A percentile compares a stretch with the other conserved stretches of the same genome.
These are phyloP conservation scores for Ophiosphaerella korrae DNA, from an alignment of 2,329 filamentous ascomycete species.

Conservation along the genomic window DNA sequence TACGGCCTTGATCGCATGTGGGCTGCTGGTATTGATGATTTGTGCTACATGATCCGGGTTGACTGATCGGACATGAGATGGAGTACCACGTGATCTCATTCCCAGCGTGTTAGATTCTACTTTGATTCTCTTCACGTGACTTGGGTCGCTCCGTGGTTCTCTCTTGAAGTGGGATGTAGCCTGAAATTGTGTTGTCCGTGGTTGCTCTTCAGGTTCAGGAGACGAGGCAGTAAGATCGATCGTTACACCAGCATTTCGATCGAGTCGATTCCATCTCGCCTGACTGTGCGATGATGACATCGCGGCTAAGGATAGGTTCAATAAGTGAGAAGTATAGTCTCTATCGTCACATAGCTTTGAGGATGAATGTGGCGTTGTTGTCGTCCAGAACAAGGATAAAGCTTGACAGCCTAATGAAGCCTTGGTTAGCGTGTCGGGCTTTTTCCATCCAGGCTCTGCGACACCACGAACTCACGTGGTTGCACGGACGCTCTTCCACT, in stretches of 20 bases:
- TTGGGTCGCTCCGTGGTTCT: constrained; percentile 3
- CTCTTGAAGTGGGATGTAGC: constrained; percentile 10
- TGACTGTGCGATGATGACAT: not conserved
- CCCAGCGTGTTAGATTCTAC: constrained; percentile 1
- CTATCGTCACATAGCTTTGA: no score
- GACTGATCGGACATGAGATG: constrained; percentile 18
- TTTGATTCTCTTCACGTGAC: constrained; percentile 1
- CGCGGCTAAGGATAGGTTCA: not conserved
- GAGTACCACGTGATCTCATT: not conserved
- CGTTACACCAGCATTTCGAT: constrained; percentile 6
- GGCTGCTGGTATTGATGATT: constrained; percentile 32
- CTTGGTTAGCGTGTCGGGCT: not conserved
- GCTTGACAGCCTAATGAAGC: not conserved
- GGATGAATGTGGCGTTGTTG: no score
- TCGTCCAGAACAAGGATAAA: not conserved
- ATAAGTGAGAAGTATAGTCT: not conserved
- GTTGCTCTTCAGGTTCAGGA: constrained; percentile 22
- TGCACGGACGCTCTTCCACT: not conserved
- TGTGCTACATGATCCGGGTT: constrained; percentile 32
- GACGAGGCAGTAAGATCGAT: constrained; percentile 35
- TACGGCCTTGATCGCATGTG: constrained; percentile 22
- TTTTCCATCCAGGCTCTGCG: not conserved
- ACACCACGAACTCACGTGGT: constrained; percentile 7
- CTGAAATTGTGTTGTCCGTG: constrained; percentile 12
- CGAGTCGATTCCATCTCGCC: not conserved